Conservation (phyloP, 2,329 filamentous ascomycete genomes). For the Ceratocystiopsis brevicomis region DNA sequence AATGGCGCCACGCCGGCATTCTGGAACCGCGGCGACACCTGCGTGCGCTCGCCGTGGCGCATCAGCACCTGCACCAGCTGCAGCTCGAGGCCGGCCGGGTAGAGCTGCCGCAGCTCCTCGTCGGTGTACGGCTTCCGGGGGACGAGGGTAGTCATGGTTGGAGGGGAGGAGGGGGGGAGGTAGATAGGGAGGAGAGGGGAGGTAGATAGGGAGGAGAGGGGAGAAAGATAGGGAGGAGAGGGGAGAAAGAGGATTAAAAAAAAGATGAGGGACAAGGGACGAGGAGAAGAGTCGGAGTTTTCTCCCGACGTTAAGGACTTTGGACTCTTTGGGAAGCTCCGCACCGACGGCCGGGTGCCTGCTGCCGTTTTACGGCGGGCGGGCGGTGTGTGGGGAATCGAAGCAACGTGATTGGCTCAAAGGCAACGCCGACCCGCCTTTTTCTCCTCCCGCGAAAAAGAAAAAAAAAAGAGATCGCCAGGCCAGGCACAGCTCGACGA, state of each 20-base stretch:
- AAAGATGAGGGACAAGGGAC: neutral
- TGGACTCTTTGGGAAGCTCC: no score
- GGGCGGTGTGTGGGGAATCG: no score
- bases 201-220: neutral
- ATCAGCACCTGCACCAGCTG: conserved; percentile 79
- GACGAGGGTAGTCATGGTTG: conserved; percentile 55
- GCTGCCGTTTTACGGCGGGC: no score
- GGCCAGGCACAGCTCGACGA: no score
- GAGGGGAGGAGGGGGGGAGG: neutral
- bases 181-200: no score
- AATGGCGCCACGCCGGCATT: conserved; percentile 49
- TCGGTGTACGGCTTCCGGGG: conserved; percentile 60
- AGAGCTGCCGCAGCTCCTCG: conserved; percentile 63
- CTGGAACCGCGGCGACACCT: conserved; percentile 73
- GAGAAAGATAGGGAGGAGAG: neutral
- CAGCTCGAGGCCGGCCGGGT: conserved; percentile 61
- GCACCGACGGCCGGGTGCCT: no score
- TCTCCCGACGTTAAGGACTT: no score
- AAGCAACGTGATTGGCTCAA: no score
- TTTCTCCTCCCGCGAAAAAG: no score
- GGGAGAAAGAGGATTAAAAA: neutral
- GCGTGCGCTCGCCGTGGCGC: conserved; percentile 65
- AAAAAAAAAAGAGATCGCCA: no score
- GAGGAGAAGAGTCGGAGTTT: no score
- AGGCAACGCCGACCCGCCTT: no score